phyloP scores from a whole-genome alignment of 805 yeast genomes.

The Pichia eremophila region DNA sequence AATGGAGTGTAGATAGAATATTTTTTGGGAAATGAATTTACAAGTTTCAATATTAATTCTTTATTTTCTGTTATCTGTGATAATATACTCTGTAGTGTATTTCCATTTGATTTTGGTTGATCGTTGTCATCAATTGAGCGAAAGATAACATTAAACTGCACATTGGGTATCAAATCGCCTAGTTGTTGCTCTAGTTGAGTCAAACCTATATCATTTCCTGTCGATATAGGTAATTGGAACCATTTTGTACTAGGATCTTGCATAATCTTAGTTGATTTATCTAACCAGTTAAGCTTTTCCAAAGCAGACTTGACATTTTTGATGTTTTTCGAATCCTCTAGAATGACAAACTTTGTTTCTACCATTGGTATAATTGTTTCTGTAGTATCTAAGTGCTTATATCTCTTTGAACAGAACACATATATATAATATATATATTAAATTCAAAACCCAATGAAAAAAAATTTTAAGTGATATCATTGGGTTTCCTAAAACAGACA shows the following conservation, averaged over 20 bases:
- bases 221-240: not conserved
- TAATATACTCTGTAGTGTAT: not conserved
- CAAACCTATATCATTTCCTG: too few species aligned
- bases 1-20: conserved; percentile 63
- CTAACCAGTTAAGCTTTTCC: not conserved
- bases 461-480: not conserved
- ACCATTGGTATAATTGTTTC: too few species aligned
- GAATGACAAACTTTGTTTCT: too few species aligned
- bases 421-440: too few species aligned
- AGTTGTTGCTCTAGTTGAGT: too few species aligned
- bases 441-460: too few species aligned
- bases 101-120: not conserved
- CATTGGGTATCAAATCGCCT: too few species aligned
- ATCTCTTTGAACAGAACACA: too few species aligned
- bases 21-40: conserved; percentile 34
- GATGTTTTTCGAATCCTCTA: not conserved
- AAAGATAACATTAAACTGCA: too few species aligned
- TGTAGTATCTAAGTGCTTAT: too few species aligned
- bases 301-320: conserved; percentile 2
- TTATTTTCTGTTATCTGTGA: not conserved
- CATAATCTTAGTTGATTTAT: not conserved
- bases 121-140: too few species aligned
- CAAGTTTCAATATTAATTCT: not conserved
- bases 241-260: not conserved
- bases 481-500: too few species aligned